These are phyloP conservation scores for Cicer judaicum DNA, from an alignment of 306 rosid species.

Conservation along the genomic window DNA sequence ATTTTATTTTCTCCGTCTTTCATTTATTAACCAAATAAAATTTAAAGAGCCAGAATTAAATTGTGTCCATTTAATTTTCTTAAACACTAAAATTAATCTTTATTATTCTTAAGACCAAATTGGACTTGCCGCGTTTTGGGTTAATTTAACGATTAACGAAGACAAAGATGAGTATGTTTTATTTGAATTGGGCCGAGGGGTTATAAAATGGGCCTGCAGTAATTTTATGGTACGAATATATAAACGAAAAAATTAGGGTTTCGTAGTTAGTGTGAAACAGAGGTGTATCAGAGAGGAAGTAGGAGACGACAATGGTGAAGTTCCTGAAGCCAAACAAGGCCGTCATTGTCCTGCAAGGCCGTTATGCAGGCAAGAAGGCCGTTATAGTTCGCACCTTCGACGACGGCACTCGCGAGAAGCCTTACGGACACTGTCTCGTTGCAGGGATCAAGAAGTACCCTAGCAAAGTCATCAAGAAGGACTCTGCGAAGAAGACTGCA, in stretches of 20 bases:
- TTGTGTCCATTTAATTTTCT: no score
- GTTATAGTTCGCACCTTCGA: slow-evolving; percentile 46
- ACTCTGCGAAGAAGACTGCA: slow-evolving; percentile 41
- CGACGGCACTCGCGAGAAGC: slow-evolving; percentile 47
- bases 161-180: no score
- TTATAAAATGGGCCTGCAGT: no score
- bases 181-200: no score
- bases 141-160: no score
- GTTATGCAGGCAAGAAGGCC: slow-evolving; percentile 50
- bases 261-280: not conserved
- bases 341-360: slow-evolving; percentile 51
- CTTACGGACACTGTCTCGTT: slow-evolving; percentile 50
- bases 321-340: slow-evolving; percentile 45
- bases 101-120: no score
- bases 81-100: no score
- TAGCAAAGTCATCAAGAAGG: slow-evolving; percentile 49
- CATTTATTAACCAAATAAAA: no score
- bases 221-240: not conserved
- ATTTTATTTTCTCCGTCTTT: no score
- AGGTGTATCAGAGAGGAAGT: not conserved
- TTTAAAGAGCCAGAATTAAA: no score
- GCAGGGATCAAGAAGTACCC: slow-evolving; percentile 52
- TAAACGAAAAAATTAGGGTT: not conserved
- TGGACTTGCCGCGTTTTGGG: no score
- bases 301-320: not conserved